Base-by-base conservation (phyloP, 305 asterid species). In the Galium porrigens region DNA sequence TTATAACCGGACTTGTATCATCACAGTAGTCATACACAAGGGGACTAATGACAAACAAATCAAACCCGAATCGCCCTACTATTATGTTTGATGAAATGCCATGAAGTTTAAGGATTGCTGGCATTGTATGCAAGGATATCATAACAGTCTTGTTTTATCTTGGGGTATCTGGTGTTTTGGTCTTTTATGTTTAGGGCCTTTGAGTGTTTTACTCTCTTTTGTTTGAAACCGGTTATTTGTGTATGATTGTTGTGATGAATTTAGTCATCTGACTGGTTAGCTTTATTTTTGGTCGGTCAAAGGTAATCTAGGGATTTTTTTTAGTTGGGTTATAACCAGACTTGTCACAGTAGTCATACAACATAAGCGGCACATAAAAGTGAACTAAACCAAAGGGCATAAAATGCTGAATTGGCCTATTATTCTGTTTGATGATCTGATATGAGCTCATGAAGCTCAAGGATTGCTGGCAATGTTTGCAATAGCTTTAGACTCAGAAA, bases 401-500 rank as follows among this genome's bases (percentile, higher is more conserved):
- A 46, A 46, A 14, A 46, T 46, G 20, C 52, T 1, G 17, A 44
- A 46, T 4, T 15, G 18, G 1, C 18, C 20, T 15, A 15, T 8
- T 64, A 48, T 63, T 17, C 17, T 63, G 58, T 68, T 60, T 67
- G 65, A 18, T 44, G 33, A 32, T 15, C 14, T 22, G 0, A 20
- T 4, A 48, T 3, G 30, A 42, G 39, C 22, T 39, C 18, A 58
- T 1, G 20, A 42, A 42, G 54, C 22, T 22, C 2, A 25, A 25
- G 46, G 30, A 22, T 0, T 9, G 30, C 3, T 61, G 42, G 37
- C 14, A 41, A 41, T 41, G 48, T 41, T 41, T 41, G 48, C 48
- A 41, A 39, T 6, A 39, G 14, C 11, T 8, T 8, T 39, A 8
- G 46, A 18, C 12, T 17, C 12, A 39, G n/a, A 42, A 14, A n/a